These are phyloP conservation scores for Pseudogymnoascus sp. DNA, from an alignment of 2,329 filamentous ascomycete genomes.

Conservation along the genomic window DNA sequence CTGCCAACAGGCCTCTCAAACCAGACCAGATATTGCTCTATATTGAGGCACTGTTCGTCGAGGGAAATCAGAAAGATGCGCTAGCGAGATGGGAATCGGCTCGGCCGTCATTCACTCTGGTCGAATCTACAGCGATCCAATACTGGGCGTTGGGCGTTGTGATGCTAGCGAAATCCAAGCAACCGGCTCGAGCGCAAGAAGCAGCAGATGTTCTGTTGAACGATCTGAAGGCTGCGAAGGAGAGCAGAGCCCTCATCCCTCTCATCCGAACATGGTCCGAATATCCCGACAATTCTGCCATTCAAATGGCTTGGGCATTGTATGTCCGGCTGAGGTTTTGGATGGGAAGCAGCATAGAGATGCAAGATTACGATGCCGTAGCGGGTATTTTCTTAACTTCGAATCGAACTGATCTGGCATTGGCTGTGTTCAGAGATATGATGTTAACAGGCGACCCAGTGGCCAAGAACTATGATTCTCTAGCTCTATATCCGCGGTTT, in stretches of 20 bases:
- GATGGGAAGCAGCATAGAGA: slow-evolving; percentile 53
- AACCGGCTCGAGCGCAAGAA: slow-evolving; percentile 51
- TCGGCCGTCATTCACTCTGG: slow-evolving; percentile 33
- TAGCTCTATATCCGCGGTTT: slow-evolving; percentile 15
- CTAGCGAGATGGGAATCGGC: slow-evolving; percentile 27
- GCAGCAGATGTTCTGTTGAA: slow-evolving; percentile 48
- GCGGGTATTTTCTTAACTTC: slow-evolving; percentile 63
- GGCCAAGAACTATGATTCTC: slow-evolving; percentile 20
- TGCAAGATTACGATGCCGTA: slow-evolving; percentile 70
- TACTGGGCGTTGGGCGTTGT: slow-evolving; percentile 61
- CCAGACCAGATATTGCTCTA: slow-evolving; percentile 56
- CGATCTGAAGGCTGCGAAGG: slow-evolving; percentile 33
- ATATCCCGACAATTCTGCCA: slow-evolving; percentile 43
- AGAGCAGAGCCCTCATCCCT: slow-evolving; percentile 54
- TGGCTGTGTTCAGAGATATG: slow-evolving; percentile 82
- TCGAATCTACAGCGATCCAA: slow-evolving; percentile 31
- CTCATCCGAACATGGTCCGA: slow-evolving; percentile 57
- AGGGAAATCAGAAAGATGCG: slow-evolving; percentile 43
- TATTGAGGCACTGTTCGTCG: slow-evolving; percentile 60
- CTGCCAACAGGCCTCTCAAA: slow-evolving; percentile 47
- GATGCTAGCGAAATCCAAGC: slow-evolving; percentile 52
- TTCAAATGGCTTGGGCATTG: slow-evolving; percentile 55
- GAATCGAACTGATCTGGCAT: slow-evolving; percentile 57
- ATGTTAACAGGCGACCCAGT: slow-evolving; percentile 41
- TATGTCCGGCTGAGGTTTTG: slow-evolving; percentile 59